Conservation (phyloP, 179 eudicot species). For the Beta macrorhiza region DNA sequence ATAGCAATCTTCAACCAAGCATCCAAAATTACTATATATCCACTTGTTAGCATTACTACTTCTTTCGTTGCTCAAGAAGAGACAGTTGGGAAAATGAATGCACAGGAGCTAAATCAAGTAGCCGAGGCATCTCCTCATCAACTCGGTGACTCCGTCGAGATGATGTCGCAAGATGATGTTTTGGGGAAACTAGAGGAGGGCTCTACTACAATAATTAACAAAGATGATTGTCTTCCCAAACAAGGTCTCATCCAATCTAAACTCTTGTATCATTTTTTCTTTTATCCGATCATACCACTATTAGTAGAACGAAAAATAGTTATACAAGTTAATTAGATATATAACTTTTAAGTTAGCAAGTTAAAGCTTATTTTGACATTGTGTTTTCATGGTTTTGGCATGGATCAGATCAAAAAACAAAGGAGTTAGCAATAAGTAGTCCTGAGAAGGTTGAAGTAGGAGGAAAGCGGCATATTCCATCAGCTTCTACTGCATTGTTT, state of each 20-base stretch:
- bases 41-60: constrained; percentile 90
- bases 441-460: constrained; percentile 17
- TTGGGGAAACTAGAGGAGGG: constrained; percentile 49
- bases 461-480: constrained; percentile 65
- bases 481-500: constrained; percentile 87
- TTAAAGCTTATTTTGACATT: neutral
- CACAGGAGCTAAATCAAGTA: constrained; percentile 22
- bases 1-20: constrained; percentile 97
- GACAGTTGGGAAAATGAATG: constrained; percentile 40
- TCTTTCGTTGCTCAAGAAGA: constrained; percentile 98
- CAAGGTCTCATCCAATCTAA: constrained; percentile 21
- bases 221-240: constrained; percentile 28
- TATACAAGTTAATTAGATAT: too few relatives aligned
- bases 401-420: constrained; percentile 24
- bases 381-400: neutral
- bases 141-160: neutral
- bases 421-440: constrained; percentile 8
- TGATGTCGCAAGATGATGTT: constrained; percentile 31
- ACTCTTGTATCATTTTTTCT: neutral
- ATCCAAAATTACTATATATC: constrained; percentile 81
- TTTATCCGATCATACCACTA: too few relatives aligned
- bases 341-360: too few relatives aligned
- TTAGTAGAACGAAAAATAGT: too few relatives aligned
- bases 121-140: constrained; percentile 26
- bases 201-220: constrained; percentile 20